A percentile compares a stretch with the other conserved stretches of the same genome.
phyloP scores from a whole-genome alignment of 2,329 filamentous ascomycete species.

The Aureobasidium sp. region DNA sequence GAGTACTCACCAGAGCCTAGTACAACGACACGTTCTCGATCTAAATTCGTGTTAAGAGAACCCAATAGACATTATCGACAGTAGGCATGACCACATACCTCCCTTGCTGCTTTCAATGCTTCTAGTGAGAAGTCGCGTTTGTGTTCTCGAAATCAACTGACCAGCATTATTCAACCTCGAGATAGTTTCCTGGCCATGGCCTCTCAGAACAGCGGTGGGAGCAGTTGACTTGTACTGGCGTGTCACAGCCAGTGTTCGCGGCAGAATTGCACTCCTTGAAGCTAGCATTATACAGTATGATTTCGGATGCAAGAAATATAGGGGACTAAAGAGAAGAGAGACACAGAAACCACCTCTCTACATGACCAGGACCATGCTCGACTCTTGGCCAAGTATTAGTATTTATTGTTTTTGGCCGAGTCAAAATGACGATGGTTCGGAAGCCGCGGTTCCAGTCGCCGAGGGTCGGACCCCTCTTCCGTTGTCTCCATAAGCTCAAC shows the following conservation, averaged over 20 bases:
- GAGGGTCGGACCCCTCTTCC: background rate
- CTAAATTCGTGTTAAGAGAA: conserved; percentile 16
- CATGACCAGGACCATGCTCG: background rate
- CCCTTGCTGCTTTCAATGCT: background rate
- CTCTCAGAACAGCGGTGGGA: background rate
- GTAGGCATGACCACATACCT: background rate
- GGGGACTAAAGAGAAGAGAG: background rate
- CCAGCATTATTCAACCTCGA: background rate
- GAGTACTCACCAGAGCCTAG: conserved; percentile 67
- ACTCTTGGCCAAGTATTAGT: background rate
- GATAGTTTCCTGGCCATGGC: background rate
- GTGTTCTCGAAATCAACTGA: background rate
- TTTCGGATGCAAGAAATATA: background rate
- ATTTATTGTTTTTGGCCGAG: background rate
- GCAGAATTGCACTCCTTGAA: background rate
- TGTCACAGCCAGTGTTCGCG: background rate
- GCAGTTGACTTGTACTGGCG: background rate
- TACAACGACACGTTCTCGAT: conserved; percentile 55
- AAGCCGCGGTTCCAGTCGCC: background rate
- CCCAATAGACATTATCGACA: too few species aligned
- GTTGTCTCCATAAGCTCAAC: background rate
- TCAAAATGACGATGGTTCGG: background rate
- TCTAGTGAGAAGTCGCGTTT: background rate
- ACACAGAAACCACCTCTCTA: background rate
- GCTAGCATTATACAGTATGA: background rate